phyloP scores from a whole-genome alignment of 495 filamentous ascomycete species.

The Alectoria sarmentosa region DNA sequence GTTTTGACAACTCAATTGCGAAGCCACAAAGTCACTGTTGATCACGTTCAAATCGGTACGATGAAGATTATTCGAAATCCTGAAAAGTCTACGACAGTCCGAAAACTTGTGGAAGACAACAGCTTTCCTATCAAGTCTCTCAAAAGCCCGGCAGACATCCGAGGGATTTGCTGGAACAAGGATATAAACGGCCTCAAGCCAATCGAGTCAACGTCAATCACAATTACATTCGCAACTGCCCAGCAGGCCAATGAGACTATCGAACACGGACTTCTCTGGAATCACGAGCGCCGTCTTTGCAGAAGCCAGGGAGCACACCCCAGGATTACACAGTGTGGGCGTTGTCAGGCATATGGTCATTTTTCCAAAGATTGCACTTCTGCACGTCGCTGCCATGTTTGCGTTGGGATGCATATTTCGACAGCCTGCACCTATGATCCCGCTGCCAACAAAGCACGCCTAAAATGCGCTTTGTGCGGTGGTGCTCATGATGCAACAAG shows the following conservation, averaged over 20 bases:
- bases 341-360: neutral
- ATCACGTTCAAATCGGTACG: neutral
- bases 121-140: neutral
- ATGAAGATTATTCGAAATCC: neutral
- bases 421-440: neutral
- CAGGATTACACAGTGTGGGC: neutral
- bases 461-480: neutral
- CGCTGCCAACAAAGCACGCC: neutral
- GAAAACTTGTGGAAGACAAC: neutral
- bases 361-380: neutral
- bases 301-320: neutral
- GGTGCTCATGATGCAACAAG: neutral
- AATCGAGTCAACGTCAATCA: neutral
- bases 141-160: neutral
- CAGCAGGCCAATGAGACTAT: neutral
- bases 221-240: neutral
- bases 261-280: neutral
- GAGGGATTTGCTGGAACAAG: neutral
- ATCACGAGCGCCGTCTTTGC: neutral
- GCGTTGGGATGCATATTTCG: neutral
- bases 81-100: neutral
- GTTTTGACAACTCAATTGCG: neutral
- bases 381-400: neutral
- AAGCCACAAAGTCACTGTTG: neutral
- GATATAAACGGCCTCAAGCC: neutral